phyloP scores from a whole-genome alignment of 1,284 basidiomycete species.

The Cryptococcus sp. region DNA sequence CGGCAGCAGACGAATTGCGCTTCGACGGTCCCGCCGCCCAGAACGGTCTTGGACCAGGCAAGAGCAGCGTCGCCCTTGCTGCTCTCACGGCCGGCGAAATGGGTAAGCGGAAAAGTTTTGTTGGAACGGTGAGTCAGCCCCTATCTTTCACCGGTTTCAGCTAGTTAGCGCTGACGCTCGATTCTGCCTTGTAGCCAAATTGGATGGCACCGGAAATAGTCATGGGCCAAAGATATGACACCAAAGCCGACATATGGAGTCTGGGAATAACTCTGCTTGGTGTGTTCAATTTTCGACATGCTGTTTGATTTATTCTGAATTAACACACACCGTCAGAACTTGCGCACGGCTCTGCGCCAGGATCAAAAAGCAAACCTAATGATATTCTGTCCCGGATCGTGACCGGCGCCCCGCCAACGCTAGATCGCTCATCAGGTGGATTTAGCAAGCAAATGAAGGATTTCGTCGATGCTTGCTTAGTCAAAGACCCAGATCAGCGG shows the following conservation, averaged over 20 bases:
- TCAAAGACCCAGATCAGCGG: constrained; percentile 73
- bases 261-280: constrained; percentile 87
- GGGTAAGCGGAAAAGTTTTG: constrained; percentile 84
- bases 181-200: constrained; percentile 60
- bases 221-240: constrained; percentile 79
- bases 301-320: background rate
- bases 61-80: background rate
- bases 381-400: constrained; percentile 24
- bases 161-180: constrained; percentile 5
- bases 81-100: background rate
- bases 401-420: constrained; percentile 19
- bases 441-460: constrained; percentile 81
- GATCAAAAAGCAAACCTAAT: constrained; percentile 17
- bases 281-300: constrained; percentile 5
- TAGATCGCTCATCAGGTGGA: constrained; percentile 52
- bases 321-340: constrained; percentile 30
- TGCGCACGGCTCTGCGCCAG: constrained; percentile 37
- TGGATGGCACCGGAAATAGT: constrained; percentile 99
- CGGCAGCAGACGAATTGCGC: constrained; percentile 28
- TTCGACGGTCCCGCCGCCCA: constrained; percentile 18
- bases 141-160: background rate
- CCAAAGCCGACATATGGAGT: constrained; percentile 96
- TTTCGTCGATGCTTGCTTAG: constrained; percentile 79
- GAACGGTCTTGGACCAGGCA: constrained; percentile 4
- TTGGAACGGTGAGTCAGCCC: constrained; percentile 64